A percentile compares a stretch with the other conserved stretches of the same genome.
Evolutionary conservation across 176 grass and related monocot genomes (phyloP).

Genomic region (Hordeum vulgare): DNA sequence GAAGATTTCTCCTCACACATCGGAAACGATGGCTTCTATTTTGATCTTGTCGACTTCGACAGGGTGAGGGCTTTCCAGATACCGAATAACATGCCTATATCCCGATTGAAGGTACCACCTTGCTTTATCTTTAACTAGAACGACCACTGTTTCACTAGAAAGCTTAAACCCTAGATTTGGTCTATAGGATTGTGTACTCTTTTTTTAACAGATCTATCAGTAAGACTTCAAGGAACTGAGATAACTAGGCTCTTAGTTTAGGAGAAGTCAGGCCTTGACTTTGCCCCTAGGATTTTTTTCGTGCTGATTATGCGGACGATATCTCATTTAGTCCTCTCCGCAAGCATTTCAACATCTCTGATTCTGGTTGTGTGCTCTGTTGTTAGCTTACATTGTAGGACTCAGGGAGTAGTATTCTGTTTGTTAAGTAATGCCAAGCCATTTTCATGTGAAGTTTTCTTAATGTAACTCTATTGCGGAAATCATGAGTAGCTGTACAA

Average conservation of each 20-base stretch:
- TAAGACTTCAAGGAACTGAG: neutral
- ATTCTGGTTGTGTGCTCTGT: too few relatives aligned
- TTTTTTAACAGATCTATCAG: neutral
- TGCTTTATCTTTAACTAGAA: neutral
- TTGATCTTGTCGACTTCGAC: slow-evolving; percentile 5
- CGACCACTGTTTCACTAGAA: neutral
- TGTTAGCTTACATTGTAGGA: too few relatives aligned
- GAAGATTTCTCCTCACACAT: neutral
- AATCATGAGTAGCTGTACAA: too few relatives aligned
- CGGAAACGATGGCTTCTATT: neutral
- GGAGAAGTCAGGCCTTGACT: neutral
- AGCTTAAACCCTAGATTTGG: neutral
- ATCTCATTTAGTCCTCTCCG: neutral
- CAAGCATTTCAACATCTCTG: too few relatives aligned
- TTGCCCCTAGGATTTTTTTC: neutral
- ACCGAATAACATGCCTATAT: neutral
- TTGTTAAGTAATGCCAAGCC: too few relatives aligned
- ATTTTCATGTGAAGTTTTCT: too few relatives aligned
- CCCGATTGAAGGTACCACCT: neutral
- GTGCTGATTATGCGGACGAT: neutral
- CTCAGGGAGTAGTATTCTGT: too few relatives aligned
- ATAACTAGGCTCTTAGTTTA: neutral
- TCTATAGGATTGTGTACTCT: neutral
- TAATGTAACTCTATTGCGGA: too few relatives aligned
- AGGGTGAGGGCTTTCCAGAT: neutral